Conservation (phyloP, 1,284 basidiomycete genomes). For the Ceratobasidium papillatum region DNA sequence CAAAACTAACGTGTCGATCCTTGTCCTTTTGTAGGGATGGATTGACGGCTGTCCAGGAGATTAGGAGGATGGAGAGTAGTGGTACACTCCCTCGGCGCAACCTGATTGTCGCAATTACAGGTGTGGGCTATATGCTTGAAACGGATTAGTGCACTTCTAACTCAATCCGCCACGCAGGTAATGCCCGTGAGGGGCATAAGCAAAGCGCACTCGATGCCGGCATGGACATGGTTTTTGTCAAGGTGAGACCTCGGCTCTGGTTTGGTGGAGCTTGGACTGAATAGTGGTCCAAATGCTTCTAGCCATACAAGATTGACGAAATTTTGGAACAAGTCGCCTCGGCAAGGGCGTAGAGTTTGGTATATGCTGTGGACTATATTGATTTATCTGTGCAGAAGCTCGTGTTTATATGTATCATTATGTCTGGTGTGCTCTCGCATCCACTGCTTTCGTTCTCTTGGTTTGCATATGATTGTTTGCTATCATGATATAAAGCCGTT, state of each 20-base stretch:
- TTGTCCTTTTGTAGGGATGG: constrained; percentile 46
- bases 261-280: neutral
- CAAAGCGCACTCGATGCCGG: constrained; percentile 48
- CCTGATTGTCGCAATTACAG: constrained; percentile 49
- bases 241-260: constrained; percentile 17
- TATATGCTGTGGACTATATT: neutral
- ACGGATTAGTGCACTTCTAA: neutral
- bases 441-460: neutral
- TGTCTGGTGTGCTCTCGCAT: neutral
- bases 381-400: neutral
- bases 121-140: constrained; percentile 43
- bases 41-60: constrained; percentile 49
- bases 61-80: constrained; percentile 47
- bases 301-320: constrained; percentile 48
- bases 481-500: neutral
- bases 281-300: constrained; percentile 28
- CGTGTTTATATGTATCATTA: constrained; percentile 36
- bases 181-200: constrained; percentile 44
- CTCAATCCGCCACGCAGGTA: neutral
- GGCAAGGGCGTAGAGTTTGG: constrained; percentile 11
- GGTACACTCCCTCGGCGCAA: constrained; percentile 46
- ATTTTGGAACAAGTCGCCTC: constrained; percentile 45
- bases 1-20: constrained; percentile 1
- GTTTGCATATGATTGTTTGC: neutral
- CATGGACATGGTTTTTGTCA: constrained; percentile 48